A percentile compares a stretch with the other conserved stretches of the same genome.
These are phyloP conservation scores for Micractinium sp. DNA, from an alignment of 139 green algal species.

Conservation along the genomic window DNA sequence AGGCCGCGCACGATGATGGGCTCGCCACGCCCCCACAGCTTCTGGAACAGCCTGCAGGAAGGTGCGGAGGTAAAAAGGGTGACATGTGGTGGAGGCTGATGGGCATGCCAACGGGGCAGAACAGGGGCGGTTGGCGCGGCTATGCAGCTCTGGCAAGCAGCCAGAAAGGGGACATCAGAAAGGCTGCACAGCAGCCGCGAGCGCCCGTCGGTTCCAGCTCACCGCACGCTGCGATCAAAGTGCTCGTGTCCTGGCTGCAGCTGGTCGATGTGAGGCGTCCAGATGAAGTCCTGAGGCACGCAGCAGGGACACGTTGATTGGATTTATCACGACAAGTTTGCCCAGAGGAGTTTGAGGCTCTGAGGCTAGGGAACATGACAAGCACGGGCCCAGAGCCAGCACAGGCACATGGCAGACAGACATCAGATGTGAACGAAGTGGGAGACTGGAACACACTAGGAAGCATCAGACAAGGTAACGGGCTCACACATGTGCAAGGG, in stretches of 20 bases:
- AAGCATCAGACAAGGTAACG: no score
- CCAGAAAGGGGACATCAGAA: neutral
- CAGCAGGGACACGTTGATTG: neutral
- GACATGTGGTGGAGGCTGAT: neutral
- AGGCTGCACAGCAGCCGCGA: neutral
- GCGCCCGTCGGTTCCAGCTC: neutral
- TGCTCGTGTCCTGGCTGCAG: neutral
- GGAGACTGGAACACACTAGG: no score
- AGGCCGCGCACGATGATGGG: slow-evolving; percentile 64
- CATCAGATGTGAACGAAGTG: no score
- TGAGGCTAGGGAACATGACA: no score
- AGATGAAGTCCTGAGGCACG: slow-evolving; percentile 24
- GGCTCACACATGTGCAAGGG: no score
- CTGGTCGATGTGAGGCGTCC: slow-evolving; percentile 15
- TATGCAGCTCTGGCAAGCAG: neutral
- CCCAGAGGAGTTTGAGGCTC: no score
- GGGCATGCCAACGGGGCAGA: neutral
- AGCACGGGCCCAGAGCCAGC: no score
- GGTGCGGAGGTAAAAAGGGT: neutral
- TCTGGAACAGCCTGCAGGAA: slow-evolving; percentile 43
- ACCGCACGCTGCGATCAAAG: neutral
- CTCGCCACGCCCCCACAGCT: slow-evolving; percentile 55
- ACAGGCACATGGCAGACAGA: no score
- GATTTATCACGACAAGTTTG: no score
- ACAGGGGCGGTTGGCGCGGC: neutral